Evolutionary conservation across 164 flowering plant genomes (phyloP).

Genomic region (Brasenia schreberi): DNA sequence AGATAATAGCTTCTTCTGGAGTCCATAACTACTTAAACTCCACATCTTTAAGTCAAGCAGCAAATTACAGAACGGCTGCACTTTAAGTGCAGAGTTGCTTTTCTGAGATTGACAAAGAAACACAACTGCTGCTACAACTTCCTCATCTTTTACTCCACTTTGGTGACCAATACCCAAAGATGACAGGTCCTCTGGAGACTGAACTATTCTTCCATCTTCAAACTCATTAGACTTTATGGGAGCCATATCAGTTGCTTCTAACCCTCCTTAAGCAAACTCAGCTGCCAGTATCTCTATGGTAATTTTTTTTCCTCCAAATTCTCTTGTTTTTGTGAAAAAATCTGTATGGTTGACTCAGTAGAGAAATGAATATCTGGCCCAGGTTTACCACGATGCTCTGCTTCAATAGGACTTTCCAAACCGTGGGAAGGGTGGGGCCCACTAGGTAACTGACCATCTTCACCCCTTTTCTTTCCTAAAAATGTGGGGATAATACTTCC

Average conservation of each 20-base stretch:
- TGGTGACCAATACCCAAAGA: conserved; percentile 41
- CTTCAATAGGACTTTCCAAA: no score
- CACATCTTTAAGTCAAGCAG: conserved; percentile 85
- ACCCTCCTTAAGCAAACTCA: conserved; percentile 32
- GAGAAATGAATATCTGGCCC: no score
- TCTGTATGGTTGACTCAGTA: no score
- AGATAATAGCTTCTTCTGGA: conserved; percentile 94
- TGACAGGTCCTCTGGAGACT: conserved; percentile 38
- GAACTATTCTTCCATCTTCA: conserved; percentile 30
- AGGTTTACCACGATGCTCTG: no score
- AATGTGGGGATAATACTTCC: no score
- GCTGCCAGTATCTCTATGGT: conserved; percentile 51
- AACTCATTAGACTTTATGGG: conserved; percentile 19
- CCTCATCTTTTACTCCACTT: conserved; percentile 79
- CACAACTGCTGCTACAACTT: conserved; percentile 9
- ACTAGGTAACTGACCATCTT: no score
- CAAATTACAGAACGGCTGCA: conserved; percentile 76
- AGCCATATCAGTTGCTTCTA: conserved; percentile 12
- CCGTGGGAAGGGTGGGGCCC: no score
- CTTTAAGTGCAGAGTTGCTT: conserved; percentile 68
- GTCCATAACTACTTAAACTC: conserved; percentile 91
- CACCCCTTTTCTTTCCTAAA: no score
- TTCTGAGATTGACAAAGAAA: conserved; percentile 21
- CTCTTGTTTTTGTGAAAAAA: no score
- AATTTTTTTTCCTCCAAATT: conserved; percentile 17